These are phyloP conservation scores for Colletotrichum gigasporum DNA, from an alignment of 2,329 filamentous ascomycete genomes.

Conservation along the genomic window DNA sequence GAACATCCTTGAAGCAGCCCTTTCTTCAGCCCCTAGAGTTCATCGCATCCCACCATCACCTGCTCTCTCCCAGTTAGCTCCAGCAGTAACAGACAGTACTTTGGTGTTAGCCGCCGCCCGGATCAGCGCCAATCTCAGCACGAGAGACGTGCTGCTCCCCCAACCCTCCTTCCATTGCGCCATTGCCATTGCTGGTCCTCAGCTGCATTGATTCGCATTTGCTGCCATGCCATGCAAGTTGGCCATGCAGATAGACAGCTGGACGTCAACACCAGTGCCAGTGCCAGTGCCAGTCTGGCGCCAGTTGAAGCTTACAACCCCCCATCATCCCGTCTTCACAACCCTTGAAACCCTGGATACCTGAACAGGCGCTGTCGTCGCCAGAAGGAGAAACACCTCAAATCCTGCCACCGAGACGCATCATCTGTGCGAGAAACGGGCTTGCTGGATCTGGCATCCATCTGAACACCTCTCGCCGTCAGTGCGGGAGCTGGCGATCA, in stretches of 20 bases:
- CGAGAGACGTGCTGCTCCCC: neutral
- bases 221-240: neutral
- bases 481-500: slow-evolving; percentile 12
- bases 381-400: slow-evolving; percentile 2
- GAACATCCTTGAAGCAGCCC: slow-evolving; percentile 24
- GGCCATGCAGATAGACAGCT: neutral
- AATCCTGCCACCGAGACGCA: neutral
- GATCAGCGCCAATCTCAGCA: neutral
- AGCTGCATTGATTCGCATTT: neutral
- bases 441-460: slow-evolving; percentile 6
- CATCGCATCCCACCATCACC: slow-evolving; percentile 12
- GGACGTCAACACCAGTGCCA: neutral
- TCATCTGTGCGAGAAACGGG: slow-evolving; percentile 21
- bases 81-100: slow-evolving; percentile 18
- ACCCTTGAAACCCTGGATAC: slow-evolving; percentile 12
- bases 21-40: slow-evolving; percentile 26
- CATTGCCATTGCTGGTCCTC: slow-evolving; percentile 1
- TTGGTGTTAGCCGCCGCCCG: neutral
- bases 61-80: neutral
- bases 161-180: neutral
- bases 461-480: slow-evolving; percentile 2
- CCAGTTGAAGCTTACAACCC: slow-evolving; percentile 7
- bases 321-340: neutral
- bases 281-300: neutral
- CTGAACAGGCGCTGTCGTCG: slow-evolving; percentile 8